phyloP scores from a whole-genome alignment of 1,284 basidiomycete genomes.

The Moesziomyces globuligerus region DNA sequence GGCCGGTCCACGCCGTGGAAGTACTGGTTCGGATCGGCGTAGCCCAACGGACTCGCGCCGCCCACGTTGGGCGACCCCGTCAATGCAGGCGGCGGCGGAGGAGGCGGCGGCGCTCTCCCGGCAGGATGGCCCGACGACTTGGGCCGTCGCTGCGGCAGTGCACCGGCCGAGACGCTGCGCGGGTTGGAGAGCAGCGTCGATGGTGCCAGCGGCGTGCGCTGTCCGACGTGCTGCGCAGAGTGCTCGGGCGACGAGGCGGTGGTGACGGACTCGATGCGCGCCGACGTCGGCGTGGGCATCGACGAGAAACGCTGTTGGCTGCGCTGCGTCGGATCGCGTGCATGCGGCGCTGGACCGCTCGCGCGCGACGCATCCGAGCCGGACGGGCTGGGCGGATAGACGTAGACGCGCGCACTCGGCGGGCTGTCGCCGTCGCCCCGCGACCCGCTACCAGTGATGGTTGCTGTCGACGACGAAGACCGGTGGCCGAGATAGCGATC shows the following conservation, averaged over 20 bases:
- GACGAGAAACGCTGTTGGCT: conserved; percentile 22
- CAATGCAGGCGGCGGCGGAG: conserved; percentile 32
- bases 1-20: conserved; percentile 42
- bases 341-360: conserved; percentile 4
- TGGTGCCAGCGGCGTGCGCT: conserved; percentile 43
- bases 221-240: conserved; percentile 2
- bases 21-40: conserved; percentile 49
- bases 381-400: conserved; percentile 58
- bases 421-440: conserved; percentile 12
- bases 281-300: conserved; percentile 32
- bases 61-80: conserved; percentile 5
- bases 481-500: conserved; percentile 35
- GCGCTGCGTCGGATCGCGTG: neutral
- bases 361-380: conserved; percentile 32
- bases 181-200: conserved; percentile 42
- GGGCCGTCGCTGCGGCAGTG: conserved; percentile 9
- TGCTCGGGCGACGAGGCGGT: neutral
- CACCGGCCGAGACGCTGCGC: conserved; percentile 22
- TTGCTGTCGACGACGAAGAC: conserved; percentile 32
- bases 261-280: conserved; percentile 29
- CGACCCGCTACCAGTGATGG: conserved; percentile 11
- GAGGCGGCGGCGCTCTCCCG: conserved; percentile 51
- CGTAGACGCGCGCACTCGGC: conserved; percentile 52
- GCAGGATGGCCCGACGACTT: conserved; percentile 51
- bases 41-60: conserved; percentile 14